Base-by-base conservation (phyloP, 495 filamentous ascomycete genomes). In the Glonium stellatum region DNA sequence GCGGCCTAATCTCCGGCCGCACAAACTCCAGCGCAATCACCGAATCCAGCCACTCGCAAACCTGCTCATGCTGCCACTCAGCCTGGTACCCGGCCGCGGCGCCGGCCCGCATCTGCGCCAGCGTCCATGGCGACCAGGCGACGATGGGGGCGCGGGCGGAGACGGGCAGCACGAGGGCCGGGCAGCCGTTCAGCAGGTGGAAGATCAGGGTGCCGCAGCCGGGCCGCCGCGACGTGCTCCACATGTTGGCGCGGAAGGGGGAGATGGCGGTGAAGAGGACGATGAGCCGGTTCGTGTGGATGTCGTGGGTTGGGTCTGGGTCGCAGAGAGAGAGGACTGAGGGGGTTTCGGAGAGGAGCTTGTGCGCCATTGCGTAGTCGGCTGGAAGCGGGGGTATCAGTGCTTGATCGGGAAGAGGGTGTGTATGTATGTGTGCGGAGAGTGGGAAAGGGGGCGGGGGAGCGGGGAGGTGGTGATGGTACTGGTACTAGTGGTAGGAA, bases 171-270 rank as follows among this genome's bases (percentile, higher is more conserved):
- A 75, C 67, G 42, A 75, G 63, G 6, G 73, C 59, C 1, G 73
- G 73, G 27, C 68, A 73, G 50, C 73, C 73, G 55, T 75, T 67
- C 3, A 74, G 59, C 10, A 75, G 54, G 60, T 76, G 73, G 58
- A 73, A 73, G 61, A 71, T 67, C n/a, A 75, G 62, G n/a, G 68
- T 67, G 57, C 64, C 61, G 62, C 73, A 71, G n/a, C 73, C 73
- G 6, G 73, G 73, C 9, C 73, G 68, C 3, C 73, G 66, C n/a
- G 73, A 75, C n/a, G 63, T 65, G 41, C 69, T 72, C 73, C 73
- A 75, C 73, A 75, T 75, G 21, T 67, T 64, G 12, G 31, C 66
- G n/a, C 73, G 64, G 54, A 59, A 74, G 47, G 73, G 73, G 0
- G 73, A 67, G 58, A 75, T 73, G 31, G 67, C 73, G 27, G 70